phyloP scores from a whole-genome alignment of 805 yeast species.

The Clavispora carvajalis region DNA sequence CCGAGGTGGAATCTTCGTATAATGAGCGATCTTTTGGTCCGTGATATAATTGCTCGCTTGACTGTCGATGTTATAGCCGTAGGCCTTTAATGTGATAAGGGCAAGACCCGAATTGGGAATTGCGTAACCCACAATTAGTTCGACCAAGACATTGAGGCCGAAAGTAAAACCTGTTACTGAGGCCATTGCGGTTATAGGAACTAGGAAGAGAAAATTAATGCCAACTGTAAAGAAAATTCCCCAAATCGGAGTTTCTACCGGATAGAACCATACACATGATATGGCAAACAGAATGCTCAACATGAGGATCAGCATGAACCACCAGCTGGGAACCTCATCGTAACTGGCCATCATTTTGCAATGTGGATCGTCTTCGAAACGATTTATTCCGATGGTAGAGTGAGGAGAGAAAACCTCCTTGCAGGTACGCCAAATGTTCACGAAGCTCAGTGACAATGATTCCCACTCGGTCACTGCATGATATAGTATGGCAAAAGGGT shows the following conservation, averaged over 20 bases:
- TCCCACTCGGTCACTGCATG: conserved; percentile 43
- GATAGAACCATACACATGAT: conserved; percentile 41
- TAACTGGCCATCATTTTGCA: conserved; percentile 54
- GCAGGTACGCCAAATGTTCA: conserved; percentile 27
- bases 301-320: conserved; percentile 49
- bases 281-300: conserved; percentile 40
- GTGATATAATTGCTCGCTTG: conserved; percentile 54
- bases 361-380: conserved; percentile 44
- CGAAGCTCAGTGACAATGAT: conserved; percentile 35
- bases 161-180: conserved; percentile 58
- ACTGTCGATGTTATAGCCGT: conserved; percentile 53
- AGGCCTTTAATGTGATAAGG: conserved; percentile 50
- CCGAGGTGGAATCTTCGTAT: conserved; percentile 21
- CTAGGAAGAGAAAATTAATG: conserved; percentile 49
- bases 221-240: conserved; percentile 53
- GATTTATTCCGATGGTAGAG: conserved; percentile 3
- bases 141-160: conserved; percentile 59
- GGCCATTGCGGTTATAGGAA: conserved; percentile 58
- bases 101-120: conserved; percentile 63
- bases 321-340: conserved; percentile 71
- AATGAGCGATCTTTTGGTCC: conserved; percentile 25
- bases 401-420: conserved; percentile 19
- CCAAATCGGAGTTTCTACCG: conserved; percentile 58
- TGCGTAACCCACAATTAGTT: conserved; percentile 60
- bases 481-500: conserved; percentile 52